Percentiles rank a stretch among this genome's conserved stretches.
Conservation (phyloP, 805 yeast genomes). For the Yamadazyma akitaensis region DNA sequence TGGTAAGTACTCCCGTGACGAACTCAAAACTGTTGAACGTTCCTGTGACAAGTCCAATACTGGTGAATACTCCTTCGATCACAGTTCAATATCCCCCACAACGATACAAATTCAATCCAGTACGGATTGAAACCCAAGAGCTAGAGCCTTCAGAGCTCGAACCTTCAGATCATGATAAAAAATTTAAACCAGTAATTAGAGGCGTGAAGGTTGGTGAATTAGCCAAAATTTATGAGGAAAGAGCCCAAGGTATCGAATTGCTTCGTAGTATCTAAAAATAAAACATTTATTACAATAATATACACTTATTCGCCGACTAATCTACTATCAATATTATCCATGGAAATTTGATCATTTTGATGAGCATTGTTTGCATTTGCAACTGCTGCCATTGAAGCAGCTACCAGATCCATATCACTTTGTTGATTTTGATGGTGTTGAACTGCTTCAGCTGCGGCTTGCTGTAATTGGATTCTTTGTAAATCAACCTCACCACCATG, state of each 20-base stretch:
- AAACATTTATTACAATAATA: constrained; percentile 11
- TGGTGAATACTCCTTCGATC: neutral
- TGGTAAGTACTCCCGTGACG: neutral
- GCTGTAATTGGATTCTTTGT: constrained; percentile 15
- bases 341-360: constrained; percentile 31
- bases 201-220: constrained; percentile 60
- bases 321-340: constrained; percentile 44
- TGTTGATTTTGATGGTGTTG: constrained; percentile 25
- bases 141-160: neutral
- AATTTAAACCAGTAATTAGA: constrained; percentile 40
- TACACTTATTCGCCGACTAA: constrained; percentile 38
- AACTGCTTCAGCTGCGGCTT: constrained; percentile 24
- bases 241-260: constrained; percentile 41
- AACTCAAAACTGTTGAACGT: neutral
- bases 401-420: constrained; percentile 35
- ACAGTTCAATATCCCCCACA: constrained; percentile 36
- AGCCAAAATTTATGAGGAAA: constrained; percentile 62
- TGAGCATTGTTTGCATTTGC: constrained; percentile 28
- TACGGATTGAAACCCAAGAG: neutral
- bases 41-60: neutral
- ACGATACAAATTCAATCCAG: constrained; percentile 25
- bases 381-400: constrained; percentile 39
- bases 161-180: neutral
- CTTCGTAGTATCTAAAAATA: constrained; percentile 11
- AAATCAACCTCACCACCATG: constrained; percentile 15